phyloP scores from a whole-genome alignment of 2,329 filamentous ascomycete genomes.

The Aspergillus melleus region DNA sequence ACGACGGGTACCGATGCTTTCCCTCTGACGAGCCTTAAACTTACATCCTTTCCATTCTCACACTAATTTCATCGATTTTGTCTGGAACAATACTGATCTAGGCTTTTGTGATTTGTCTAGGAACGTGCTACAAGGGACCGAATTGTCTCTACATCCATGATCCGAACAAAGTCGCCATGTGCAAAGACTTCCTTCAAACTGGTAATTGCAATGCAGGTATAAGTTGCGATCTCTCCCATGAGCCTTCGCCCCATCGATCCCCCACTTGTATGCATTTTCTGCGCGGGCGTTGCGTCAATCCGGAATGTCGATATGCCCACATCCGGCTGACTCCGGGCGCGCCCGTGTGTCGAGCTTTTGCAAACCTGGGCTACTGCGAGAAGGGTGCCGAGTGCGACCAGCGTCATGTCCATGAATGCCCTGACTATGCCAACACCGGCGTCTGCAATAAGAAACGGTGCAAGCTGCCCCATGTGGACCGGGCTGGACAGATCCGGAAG shows the following conservation, averaged over 20 bases:
- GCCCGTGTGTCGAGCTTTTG: conserved; percentile 81
- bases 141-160: conserved; percentile 82
- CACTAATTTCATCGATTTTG: background rate
- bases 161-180: conserved; percentile 80
- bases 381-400: conserved; percentile 75
- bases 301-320: conserved; percentile 84
- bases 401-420: conserved; percentile 89
- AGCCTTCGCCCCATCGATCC: conserved; percentile 76
- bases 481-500: conserved; percentile 75
- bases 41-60: background rate
- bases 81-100: conserved; percentile 36
- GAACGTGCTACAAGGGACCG: conserved; percentile 80
- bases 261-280: conserved; percentile 88
- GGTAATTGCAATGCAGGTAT: conserved; percentile 74
- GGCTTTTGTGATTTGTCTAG: conserved; percentile 52
- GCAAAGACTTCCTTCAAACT: conserved; percentile 81
- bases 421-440: conserved; percentile 90
- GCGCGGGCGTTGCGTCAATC: conserved; percentile 84
- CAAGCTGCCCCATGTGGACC: conserved; percentile 82
- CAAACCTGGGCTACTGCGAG: conserved; percentile 82
- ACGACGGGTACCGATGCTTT: conserved; percentile 53
- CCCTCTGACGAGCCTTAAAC: conserved; percentile 22
- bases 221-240: conserved; percentile 87
- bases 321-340: conserved; percentile 73
- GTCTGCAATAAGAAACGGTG: conserved; percentile 78